Percentiles rank a stretch among this genome's conserved stretches.
These are phyloP conservation scores for Heteromeles arbutifolia DNA, from an alignment of 306 rosid genomes.

Conservation along the genomic window DNA sequence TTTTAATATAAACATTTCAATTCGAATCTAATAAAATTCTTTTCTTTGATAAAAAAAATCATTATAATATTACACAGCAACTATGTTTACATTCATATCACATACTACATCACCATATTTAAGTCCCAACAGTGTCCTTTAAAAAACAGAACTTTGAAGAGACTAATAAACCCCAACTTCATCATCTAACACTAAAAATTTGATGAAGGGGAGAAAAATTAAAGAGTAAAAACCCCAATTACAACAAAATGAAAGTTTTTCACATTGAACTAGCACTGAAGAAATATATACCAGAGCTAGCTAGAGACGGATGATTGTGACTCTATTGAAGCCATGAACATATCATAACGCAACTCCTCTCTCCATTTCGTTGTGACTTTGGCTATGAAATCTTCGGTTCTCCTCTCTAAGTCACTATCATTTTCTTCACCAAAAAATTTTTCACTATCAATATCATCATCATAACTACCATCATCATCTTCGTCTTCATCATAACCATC, in stretches of 20 bases:
- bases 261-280: conserved; percentile 6
- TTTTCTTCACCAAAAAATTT: conserved; percentile 6
- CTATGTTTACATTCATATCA: background rate
- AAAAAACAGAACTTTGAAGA: conserved; percentile 1
- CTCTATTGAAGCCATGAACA: background rate
- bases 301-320: conserved; percentile 6
- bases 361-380: conserved; percentile 21
- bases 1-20: too few species aligned
- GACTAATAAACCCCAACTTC: background rate
- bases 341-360: conserved; percentile 20
- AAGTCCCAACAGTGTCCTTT: conserved; percentile 3
- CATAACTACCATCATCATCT: conserved; percentile 8
- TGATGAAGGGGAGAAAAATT: background rate
- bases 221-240: background rate
- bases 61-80: background rate
- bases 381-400: conserved; percentile 32
- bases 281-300: background rate
- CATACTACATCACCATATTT: background rate
- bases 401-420: conserved; percentile 18
- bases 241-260: background rate
- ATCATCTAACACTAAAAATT: background rate
- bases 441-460: background rate
- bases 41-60: too few species aligned
- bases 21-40: too few species aligned
- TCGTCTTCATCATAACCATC: conserved; percentile 32